These are phyloP conservation scores for Globisporangium spinosum DNA, from an alignment of 352 stramenopile genomes.

Conservation along the genomic window DNA sequence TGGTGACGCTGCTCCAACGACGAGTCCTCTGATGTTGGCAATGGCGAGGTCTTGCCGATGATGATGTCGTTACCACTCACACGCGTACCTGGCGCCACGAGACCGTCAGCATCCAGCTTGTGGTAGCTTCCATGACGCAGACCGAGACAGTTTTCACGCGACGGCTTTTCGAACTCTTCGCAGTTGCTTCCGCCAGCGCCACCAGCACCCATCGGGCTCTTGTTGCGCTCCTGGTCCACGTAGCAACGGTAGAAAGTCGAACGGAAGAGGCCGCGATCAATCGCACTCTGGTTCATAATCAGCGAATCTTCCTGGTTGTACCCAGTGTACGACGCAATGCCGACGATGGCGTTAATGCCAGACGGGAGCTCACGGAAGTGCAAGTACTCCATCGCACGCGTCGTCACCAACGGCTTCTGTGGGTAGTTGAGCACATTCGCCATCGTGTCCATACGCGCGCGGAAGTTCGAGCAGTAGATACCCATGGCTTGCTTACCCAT, in stretches of 20 bases:
- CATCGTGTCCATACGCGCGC: constrained; percentile 99
- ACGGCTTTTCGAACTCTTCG: constrained; percentile 96
- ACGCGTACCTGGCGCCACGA: constrained; percentile 94
- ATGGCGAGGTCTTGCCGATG: constrained; percentile 97
- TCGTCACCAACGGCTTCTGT: constrained; percentile 98
- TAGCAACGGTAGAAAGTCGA: constrained; percentile 99
- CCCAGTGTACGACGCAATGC: constrained; percentile 84
- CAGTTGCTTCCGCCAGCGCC: constrained; percentile 61
- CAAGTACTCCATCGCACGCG: constrained; percentile 98
- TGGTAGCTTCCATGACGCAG: constrained; percentile 97
- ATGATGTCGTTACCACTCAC: constrained; percentile 98
- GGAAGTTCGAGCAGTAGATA: constrained; percentile 99
- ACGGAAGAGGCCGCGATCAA: constrained; percentile 98
- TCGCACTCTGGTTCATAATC: constrained; percentile 99
- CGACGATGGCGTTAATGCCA: constrained; percentile 96
- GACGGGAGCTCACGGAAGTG: constrained; percentile 98
- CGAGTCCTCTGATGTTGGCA: constrained; percentile 75
- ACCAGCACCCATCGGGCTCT: constrained; percentile 69
- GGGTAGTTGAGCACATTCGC: constrained; percentile 99
- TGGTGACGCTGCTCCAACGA: constrained; percentile 88
- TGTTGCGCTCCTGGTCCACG: constrained; percentile 92
- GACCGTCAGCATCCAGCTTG: constrained; percentile 98
- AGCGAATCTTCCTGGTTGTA: constrained; percentile 99
- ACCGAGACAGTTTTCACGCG: constrained; percentile 91
- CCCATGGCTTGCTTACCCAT: constrained; percentile 99